phyloP scores from a whole-genome alignment of 352 stramenopile genomes.

The Nothophytophthora sp. region DNA sequence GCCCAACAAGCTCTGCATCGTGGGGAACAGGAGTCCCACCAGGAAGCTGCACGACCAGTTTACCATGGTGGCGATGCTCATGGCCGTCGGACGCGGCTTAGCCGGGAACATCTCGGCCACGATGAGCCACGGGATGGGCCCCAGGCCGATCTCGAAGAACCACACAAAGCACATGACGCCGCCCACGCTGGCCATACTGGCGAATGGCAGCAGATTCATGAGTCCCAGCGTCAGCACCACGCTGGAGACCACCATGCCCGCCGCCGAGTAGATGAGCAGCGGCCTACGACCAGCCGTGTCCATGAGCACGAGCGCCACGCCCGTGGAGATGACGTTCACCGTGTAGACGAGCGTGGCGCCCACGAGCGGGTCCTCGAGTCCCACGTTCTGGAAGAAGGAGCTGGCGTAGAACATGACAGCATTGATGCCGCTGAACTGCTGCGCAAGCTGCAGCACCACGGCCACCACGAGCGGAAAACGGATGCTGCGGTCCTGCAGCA shows the following conservation, averaged over 20 bases:
- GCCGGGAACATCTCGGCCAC: conserved; percentile 96
- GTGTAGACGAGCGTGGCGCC: conserved; percentile 63
- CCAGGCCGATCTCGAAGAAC: conserved; percentile 74
- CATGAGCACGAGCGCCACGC: conserved; percentile 73
- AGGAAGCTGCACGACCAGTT: conserved; percentile 97
- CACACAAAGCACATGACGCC: conserved; percentile 80
- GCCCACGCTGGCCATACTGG: conserved; percentile 57
- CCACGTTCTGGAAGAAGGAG: conserved; percentile 76
- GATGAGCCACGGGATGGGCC: conserved; percentile 96
- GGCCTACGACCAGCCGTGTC: conserved; percentile 69
- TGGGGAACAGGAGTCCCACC: conserved; percentile 93
- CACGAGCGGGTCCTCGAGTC: conserved; percentile 64
- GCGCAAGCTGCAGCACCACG: conserved; percentile 61
- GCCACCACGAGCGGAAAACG: conserved; percentile 65
- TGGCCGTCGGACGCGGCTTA: conserved; percentile 91
- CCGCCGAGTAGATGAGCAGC: conserved; percentile 69
- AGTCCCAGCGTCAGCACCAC: conserved; percentile 67
- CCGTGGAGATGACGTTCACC: conserved; percentile 75
- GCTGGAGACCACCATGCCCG: conserved; percentile 70
- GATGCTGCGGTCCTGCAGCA: conserved; percentile 60
- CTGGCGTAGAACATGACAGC: conserved; percentile 84
- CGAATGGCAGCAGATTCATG: conserved; percentile 66
- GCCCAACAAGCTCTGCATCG: conserved; percentile 82
- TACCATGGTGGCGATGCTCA: conserved; percentile 92
- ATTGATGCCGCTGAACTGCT: conserved; percentile 79